Evolutionary conservation across 2,329 filamentous ascomycete genomes (phyloP).

Genomic region (Paraphoma sp.): DNA sequence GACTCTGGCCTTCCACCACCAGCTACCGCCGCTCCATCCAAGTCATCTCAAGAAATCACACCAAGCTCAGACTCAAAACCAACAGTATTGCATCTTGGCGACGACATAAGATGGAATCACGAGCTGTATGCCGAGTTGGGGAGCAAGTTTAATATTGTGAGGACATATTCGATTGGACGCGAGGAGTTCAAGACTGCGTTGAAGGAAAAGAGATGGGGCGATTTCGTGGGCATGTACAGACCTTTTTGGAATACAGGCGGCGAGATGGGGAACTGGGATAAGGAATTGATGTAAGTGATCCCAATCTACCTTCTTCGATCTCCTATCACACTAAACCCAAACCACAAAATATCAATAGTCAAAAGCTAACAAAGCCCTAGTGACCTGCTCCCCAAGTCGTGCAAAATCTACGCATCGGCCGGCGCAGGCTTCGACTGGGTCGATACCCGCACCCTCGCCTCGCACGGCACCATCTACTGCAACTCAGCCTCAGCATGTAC

Average conservation of each 20-base stretch:
- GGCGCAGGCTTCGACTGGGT: conserved; percentile 71
- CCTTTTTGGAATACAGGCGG: conserved; percentile 71
- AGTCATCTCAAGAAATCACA: too few relatives aligned
- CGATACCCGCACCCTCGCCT: conserved; percentile 65
- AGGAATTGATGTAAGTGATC: conserved; percentile 58
- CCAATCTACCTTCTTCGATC: background rate
- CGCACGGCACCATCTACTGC: conserved; percentile 72
- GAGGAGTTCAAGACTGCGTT: conserved; percentile 51
- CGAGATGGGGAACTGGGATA: conserved; percentile 70
- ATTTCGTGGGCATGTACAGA: conserved; percentile 58
- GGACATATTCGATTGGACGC: conserved; percentile 48
- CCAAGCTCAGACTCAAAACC: conserved; percentile 31
- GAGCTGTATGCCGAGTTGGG: conserved; percentile 48
- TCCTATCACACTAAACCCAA: too few relatives aligned
- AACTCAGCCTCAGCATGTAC: conserved; percentile 74
- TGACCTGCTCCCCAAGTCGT: conserved; percentile 55
- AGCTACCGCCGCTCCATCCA: background rate
- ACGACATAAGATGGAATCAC: conserved; percentile 55
- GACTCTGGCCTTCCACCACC: conserved; percentile 31
- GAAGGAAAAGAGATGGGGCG: conserved; percentile 48
- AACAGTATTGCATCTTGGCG: conserved; percentile 52
- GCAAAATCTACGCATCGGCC: conserved; percentile 65
- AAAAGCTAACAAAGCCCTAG: conserved; percentile 9
- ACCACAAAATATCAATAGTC: background rate
- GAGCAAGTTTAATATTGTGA: conserved; percentile 47